Conservation (phyloP, 768 basidiomycete genomes). For the Cyclocybe cylindracea region DNA sequence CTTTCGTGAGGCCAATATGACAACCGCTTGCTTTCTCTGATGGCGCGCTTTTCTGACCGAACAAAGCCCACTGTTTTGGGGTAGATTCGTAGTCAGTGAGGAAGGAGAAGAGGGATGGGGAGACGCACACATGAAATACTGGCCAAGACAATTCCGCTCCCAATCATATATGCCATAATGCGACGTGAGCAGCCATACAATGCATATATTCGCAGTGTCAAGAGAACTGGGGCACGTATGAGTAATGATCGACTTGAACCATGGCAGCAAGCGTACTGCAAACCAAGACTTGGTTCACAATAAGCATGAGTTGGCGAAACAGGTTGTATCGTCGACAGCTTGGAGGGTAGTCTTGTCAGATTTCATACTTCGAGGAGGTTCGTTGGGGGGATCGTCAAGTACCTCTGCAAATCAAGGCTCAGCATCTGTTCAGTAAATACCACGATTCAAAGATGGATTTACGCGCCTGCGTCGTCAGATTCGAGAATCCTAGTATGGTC, state of each 20-base stretch:
- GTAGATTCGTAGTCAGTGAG: neutral
- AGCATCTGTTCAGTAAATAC: constrained; percentile 15
- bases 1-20: constrained; percentile 29
- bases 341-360: neutral
- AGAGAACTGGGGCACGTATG: constrained; percentile 30
- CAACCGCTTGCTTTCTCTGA: constrained; percentile 30
- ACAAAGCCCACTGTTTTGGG: constrained; percentile 41
- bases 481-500: constrained; percentile 28
- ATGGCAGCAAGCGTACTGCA: constrained; percentile 34
- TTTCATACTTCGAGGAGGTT: neutral
- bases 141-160: constrained; percentile 28
- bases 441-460: neutral
- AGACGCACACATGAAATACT: constrained; percentile 36
- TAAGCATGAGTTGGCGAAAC: constrained; percentile 41
- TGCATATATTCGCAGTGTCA: constrained; percentile 51
- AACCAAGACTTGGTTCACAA: constrained; percentile 46
- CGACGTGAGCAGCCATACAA: constrained; percentile 43
- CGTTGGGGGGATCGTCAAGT: neutral
- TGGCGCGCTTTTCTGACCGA: constrained; percentile 34
- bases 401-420: constrained; percentile 10
- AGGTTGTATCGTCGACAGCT: constrained; percentile 42
- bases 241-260: neutral
- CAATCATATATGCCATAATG: constrained; percentile 36
- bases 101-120: neutral
- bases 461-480: constrained; percentile 24